phyloP scores from a whole-genome alignment of 2,329 filamentous ascomycete genomes.

The Cordyceps cateniannulata region DNA sequence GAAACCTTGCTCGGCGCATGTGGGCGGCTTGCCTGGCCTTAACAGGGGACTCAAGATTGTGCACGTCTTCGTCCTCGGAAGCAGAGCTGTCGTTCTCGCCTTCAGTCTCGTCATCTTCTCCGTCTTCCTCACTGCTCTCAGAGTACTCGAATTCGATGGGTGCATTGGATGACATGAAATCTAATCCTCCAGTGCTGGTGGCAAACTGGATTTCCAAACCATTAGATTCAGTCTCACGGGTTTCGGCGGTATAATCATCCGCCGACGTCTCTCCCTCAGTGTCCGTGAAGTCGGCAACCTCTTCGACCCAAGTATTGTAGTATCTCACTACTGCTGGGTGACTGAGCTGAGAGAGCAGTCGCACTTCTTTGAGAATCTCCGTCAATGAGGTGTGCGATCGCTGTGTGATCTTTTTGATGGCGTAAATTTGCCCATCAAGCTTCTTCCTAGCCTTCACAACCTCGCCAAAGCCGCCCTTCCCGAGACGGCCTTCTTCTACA shows the following conservation, averaged over 20 bases:
- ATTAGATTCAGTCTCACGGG: slow-evolving; percentile 32
- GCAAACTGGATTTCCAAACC: slow-evolving; percentile 51
- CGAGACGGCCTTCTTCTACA: slow-evolving; percentile 79
- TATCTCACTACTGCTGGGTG: slow-evolving; percentile 85
- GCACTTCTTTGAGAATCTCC: slow-evolving; percentile 78
- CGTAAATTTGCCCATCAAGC: slow-evolving; percentile 87
- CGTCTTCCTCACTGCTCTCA: slow-evolving; percentile 38
- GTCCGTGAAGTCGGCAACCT: slow-evolving; percentile 47
- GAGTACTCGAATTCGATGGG: slow-evolving; percentile 72
- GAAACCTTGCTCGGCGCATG: slow-evolving; percentile 30
- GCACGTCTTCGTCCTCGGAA: slow-evolving; percentile 26
- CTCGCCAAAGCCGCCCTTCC: slow-evolving; percentile 92
- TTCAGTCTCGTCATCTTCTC: slow-evolving; percentile 39
- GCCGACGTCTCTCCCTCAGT: slow-evolving; percentile 53
- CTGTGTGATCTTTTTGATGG: slow-evolving; percentile 92
- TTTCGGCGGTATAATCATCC: slow-evolving; percentile 37
- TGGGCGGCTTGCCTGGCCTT: slow-evolving; percentile 24
- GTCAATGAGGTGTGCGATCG: slow-evolving; percentile 72
- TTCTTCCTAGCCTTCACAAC: slow-evolving; percentile 94
- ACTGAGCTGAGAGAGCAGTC: slow-evolving; percentile 84
- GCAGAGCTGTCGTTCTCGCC: slow-evolving; percentile 36
- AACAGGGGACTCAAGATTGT: slow-evolving; percentile 24
- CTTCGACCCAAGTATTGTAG: slow-evolving; percentile 91
- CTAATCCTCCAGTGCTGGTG: slow-evolving; percentile 71
- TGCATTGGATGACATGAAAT: slow-evolving; percentile 87